A percentile compares a stretch with the other conserved stretches of the same genome.
phyloP scores from a whole-genome alignment of 169 alveolate species.

The Cryptosporidium andersoni region DNA sequence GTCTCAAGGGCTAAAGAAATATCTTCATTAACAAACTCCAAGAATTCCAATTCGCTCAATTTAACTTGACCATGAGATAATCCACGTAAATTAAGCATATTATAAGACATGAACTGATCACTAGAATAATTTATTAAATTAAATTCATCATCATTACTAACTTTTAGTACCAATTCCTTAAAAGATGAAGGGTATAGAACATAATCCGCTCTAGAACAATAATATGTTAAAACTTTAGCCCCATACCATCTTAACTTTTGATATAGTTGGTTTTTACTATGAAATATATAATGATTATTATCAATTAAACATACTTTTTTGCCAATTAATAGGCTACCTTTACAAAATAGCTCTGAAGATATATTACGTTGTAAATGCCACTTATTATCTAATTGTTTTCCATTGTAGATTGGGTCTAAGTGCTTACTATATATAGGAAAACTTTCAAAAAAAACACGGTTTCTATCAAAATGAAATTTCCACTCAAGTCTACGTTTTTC shows the following conservation, averaged over 20 bases:
- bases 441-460: conserved; percentile 52
- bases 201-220: conserved; percentile 60
- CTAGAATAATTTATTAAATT: neutral
- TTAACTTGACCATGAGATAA: conserved; percentile 36
- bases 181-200: conserved; percentile 41
- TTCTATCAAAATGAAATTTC: conserved; percentile 13
- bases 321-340: neutral
- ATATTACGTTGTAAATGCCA: neutral
- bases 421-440: conserved; percentile 59
- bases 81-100: conserved; percentile 20
- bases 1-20: conserved; percentile 11
- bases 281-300: conserved; percentile 41
- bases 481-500: neutral
- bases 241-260: conserved; percentile 61
- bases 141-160: neutral
- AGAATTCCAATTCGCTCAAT: conserved; percentile 38
- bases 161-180: conserved; percentile 14
- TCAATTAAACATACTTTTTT: conserved; percentile 44
- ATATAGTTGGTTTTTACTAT: conserved; percentile 36
- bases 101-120: neutral
- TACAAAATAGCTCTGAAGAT: neutral
- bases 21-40: conserved; percentile 55
- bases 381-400: neutral
- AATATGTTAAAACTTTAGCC: conserved; percentile 36
- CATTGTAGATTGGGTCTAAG: neutral